Base-by-base conservation (phyloP, 495 filamentous ascomycete genomes). In the Penicillium atrosanguineum region DNA sequence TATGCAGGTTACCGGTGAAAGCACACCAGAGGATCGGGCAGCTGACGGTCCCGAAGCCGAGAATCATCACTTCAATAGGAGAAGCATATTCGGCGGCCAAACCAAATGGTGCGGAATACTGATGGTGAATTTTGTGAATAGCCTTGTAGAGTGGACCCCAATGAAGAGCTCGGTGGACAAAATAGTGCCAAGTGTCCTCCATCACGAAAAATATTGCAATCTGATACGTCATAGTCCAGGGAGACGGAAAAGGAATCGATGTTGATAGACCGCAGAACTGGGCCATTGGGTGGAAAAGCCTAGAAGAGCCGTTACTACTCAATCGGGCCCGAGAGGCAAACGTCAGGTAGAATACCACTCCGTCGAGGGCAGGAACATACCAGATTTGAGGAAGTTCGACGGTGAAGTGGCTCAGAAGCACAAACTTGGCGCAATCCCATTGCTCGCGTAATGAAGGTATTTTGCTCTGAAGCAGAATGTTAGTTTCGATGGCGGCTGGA, bases 181-280 rank as follows among this genome's bases (percentile, higher is more conserved):
- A 98, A 78, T 98, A 98, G 69, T 98, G 94, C 95, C 95, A 98
- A 45, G 95, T 80, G 72, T 98, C 94, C 69, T 98, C 94, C 62
- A 97, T 67, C 39, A 97, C 82, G 71, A 98, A 98, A 80, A 98
- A 96, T 63, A 97, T 77, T 36, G 86, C 82, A 53, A 98, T 95
- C 53, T 98, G 94, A 61, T 87, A 86, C 45, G 87, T 88, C 80
- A 98, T 98, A 50, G 83, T 95, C 67, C 82, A 84, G 58, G 88
- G 52, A 7, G 83, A 72, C 7, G 94, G 94, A 79, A 98, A 98
- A 7, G 95, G 94, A 44, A 97, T 87, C 43, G 86, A 83, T 51
- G 89, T 96, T 18, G 83, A 78, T 67, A 98, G 86, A 60, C 95
- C 95, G 69, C 90, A 91, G 70, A 83, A 95, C 65, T 91, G 87